Evolutionary conservation across 768 basidiomycete genomes (phyloP).

Genomic region (Rhodotorula toruloides): DNA sequence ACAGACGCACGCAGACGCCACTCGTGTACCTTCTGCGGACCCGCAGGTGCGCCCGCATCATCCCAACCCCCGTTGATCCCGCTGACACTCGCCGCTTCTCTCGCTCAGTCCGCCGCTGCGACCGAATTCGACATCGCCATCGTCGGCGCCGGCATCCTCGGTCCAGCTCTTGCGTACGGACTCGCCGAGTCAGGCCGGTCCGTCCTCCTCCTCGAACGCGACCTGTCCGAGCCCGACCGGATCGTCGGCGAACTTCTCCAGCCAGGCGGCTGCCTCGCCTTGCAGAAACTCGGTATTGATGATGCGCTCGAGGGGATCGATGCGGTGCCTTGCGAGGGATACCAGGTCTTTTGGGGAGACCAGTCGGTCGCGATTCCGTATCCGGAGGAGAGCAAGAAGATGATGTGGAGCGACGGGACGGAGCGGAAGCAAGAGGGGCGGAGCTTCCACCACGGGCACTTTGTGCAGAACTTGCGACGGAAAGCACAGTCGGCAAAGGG

Average conservation of each 20-base stretch:
- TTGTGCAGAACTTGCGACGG: constrained; percentile 71
- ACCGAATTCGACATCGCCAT: constrained; percentile 56
- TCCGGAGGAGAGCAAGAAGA: constrained; percentile 50
- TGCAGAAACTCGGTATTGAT: constrained; percentile 71
- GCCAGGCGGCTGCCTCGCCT: constrained; percentile 75
- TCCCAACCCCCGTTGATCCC: not conserved
- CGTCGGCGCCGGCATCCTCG: constrained; percentile 87
- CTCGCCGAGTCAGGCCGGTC: constrained; percentile 62
- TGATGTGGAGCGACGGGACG: constrained; percentile 21
- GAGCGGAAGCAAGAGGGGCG: constrained; percentile 40
- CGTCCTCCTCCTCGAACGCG: constrained; percentile 82
- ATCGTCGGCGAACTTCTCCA: constrained; percentile 97
- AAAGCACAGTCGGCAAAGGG: constrained; percentile 59
- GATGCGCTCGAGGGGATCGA: constrained; percentile 78
- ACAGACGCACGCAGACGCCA: too few relatives aligned
- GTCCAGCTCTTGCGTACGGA: constrained; percentile 76
- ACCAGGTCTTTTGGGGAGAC: constrained; percentile 64
- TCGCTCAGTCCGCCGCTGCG: constrained; percentile 4
- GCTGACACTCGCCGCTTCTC: not conserved
- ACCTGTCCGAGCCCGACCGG: constrained; percentile 84
- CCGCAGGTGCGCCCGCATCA: too few relatives aligned
- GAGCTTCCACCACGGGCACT: constrained; percentile 86
- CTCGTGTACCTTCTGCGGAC: too few relatives aligned
- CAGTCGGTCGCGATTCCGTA: constrained; percentile 83
- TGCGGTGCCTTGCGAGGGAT: constrained; percentile 73